Evolutionary conservation across 2,329 filamentous ascomycete species (phyloP).

Genomic region (Calycina herbarum): DNA sequence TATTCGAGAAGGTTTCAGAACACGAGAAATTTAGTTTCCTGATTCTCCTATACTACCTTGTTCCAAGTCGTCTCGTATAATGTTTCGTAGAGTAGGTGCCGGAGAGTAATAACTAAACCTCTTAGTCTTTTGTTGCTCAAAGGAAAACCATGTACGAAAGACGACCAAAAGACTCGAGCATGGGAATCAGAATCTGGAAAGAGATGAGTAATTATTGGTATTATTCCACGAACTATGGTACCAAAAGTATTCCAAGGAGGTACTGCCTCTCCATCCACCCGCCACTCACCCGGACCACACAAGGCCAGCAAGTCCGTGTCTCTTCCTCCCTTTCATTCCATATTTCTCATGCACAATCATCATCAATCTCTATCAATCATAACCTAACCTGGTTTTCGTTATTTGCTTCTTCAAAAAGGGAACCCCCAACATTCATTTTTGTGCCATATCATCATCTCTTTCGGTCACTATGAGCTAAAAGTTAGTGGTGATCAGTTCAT

Average conservation of each 20-base stretch:
- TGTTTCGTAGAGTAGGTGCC: too few relatives aligned
- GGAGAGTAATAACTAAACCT: too few relatives aligned
- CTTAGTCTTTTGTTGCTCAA: too few relatives aligned
- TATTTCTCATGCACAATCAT: conserved; percentile 21
- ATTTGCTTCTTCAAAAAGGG: conserved; percentile 6
- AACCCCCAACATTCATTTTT: conserved; percentile 11
- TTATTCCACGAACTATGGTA: conserved; percentile 15
- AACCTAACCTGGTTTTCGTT: conserved; percentile 15
- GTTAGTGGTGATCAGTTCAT: conserved; percentile 7
- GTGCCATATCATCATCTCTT: conserved; percentile 24
- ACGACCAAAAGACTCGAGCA: too few relatives aligned
- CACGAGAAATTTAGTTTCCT: too few relatives aligned
- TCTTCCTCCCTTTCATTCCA: not conserved
- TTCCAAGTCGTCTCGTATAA: too few relatives aligned
- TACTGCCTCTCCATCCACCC: not conserved
- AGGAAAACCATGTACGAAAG: too few relatives aligned
- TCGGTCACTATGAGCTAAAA: conserved; percentile 22
- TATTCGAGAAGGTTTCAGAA: too few relatives aligned
- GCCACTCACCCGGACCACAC: not conserved
- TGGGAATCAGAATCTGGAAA: not conserved
- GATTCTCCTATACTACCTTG: too few relatives aligned
- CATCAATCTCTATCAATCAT: conserved; percentile 23
- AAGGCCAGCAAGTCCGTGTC: conserved; percentile 10
- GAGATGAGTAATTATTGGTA: conserved; percentile 12
- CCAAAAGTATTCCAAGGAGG: conserved; percentile 9